These are phyloP conservation scores for Daldinia grandis DNA, from an alignment of 495 filamentous ascomycete species.

Conservation along the genomic window DNA sequence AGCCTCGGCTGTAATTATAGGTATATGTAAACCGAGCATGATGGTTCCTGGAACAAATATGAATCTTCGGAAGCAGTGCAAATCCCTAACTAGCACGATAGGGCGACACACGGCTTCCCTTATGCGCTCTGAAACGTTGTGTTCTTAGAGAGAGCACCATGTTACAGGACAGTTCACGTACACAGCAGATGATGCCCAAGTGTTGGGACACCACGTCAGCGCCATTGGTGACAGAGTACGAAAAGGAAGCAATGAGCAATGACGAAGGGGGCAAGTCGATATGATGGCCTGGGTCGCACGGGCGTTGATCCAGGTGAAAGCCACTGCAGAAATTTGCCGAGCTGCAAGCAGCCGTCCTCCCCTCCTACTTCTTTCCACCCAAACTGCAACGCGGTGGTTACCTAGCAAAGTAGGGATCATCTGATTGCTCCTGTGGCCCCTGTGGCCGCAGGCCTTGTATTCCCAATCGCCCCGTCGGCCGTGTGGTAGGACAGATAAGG, in stretches of 20 bases:
- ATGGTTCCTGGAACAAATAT: conserved; percentile 24
- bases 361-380: neutral
- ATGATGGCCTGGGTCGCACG: conserved; percentile 2
- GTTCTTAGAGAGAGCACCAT: neutral
- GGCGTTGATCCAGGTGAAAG: conserved; percentile 6
- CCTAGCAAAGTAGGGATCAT: conserved; percentile 32
- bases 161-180: conserved; percentile 1
- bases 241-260: neutral
- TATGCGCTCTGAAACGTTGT: neutral
- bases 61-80: conserved; percentile 17
- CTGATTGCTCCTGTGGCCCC: conserved; percentile 11
- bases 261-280: neutral
- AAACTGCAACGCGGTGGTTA: conserved; percentile 12
- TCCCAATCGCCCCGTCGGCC: conserved; percentile 12
- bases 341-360: conserved; percentile 24
- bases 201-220: conserved; percentile 19
- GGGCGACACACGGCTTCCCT: neutral
- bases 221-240: conserved; percentile 3
- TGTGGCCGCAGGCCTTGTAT: conserved; percentile 16
- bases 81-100: neutral
- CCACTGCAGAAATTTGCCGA: conserved; percentile 28
- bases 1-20: conserved; percentile 9
- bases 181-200: conserved; percentile 1
- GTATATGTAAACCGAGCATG: conserved; percentile 1
- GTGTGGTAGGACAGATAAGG: conserved; percentile 24